phyloP scores from a whole-genome alignment of 1,139 yeast species.

The Hansenula lynferdii region DNA sequence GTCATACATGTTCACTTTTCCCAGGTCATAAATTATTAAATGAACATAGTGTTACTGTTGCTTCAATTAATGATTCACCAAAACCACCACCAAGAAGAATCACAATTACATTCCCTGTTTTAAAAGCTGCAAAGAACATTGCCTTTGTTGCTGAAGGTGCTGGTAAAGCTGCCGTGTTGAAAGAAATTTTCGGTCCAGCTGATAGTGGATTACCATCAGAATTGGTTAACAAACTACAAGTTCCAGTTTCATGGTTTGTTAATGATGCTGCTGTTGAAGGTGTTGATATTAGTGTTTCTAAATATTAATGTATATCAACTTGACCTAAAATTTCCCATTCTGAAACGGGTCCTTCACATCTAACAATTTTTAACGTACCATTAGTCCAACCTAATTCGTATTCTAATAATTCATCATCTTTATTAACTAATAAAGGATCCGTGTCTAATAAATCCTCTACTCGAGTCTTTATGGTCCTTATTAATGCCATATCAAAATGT shows the following conservation, averaged over 20 bases:
- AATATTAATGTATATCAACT: slow-evolving; percentile 39
- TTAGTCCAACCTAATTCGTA: slow-evolving; percentile 54
- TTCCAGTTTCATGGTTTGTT: slow-evolving; percentile 73
- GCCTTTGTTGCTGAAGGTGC: slow-evolving; percentile 91
- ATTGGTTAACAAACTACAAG: slow-evolving; percentile 51
- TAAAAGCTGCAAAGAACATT: slow-evolving; percentile 63
- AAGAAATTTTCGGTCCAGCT: slow-evolving; percentile 55
- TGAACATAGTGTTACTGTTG: slow-evolving; percentile 82
- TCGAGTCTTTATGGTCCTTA: slow-evolving; percentile 64
- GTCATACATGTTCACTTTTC: slow-evolving; percentile 94
- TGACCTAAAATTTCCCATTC: slow-evolving; percentile 70
- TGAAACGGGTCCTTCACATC: slow-evolving; percentile 70
- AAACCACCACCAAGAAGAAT: slow-evolving; percentile 88
- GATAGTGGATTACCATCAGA: slow-evolving; percentile 65
- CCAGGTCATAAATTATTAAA: slow-evolving; percentile 68
- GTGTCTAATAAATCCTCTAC: slow-evolving; percentile 63
- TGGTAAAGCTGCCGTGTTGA: slow-evolving; percentile 71
- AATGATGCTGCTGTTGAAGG: slow-evolving; percentile 69
- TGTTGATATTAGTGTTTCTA: slow-evolving; percentile 45
- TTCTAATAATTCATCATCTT: slow-evolving; percentile 29
- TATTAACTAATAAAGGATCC: slow-evolving; percentile 32
- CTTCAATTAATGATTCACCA: slow-evolving; percentile 92
- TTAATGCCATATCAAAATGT: slow-evolving; percentile 67
- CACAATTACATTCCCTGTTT: slow-evolving; percentile 88
- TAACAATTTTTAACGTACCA: slow-evolving; percentile 65